Evolutionary conservation across 768 basidiomycete genomes (phyloP), one percentile per base, ranked within the genome.

Genomic region (Sistotremastrum niveocremeum): DNA sequence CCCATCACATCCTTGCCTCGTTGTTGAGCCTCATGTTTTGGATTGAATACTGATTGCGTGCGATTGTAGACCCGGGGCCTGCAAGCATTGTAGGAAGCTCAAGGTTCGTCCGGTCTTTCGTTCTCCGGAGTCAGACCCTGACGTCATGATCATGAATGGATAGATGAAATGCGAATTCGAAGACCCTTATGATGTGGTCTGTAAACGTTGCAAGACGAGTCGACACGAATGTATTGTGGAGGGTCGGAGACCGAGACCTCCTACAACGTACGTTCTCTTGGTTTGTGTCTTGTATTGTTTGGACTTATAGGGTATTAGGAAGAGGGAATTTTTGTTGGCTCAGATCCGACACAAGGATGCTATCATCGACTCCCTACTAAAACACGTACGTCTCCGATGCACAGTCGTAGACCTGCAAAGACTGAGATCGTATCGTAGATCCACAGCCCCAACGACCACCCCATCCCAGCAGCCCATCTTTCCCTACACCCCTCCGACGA

Each of bases 81-180:
- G 86, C 62, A 81, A 74, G 3, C 77, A 88, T 57, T 89, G 86
- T 73, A 89, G 87, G 62, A 82, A 79, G 57, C 76, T 88, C 56
- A 89, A 89, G 80, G 84, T 81, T 63, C 48, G 76, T 65, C 33
- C 48, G 41, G 45, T 44, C 30, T 44, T 42, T 53, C 20, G 12
- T 43, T 5, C 4, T 20, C 20, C 20, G 20, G 20, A 20, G 20
- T 20, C 20, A 20, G 20, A 20, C 20, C 20, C 20, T 20, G 20
- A 20, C 20, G 20, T 20, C 20, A 20, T 20, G 20, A 20, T 20
- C 20, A 20, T 20, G 20, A 20, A 20, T 20, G 20, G 20, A 20
- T 44, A 87, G 82, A 89, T 89, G 86, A 87, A 81, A 69, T 89
- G 86, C 63, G 80, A 79, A 53, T 87, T 88, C 80, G 36, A 69